These are phyloP conservation scores for Vanderwaltozyma tropicalis DNA, from an alignment of 805 yeast species.

Conservation along the genomic window DNA sequence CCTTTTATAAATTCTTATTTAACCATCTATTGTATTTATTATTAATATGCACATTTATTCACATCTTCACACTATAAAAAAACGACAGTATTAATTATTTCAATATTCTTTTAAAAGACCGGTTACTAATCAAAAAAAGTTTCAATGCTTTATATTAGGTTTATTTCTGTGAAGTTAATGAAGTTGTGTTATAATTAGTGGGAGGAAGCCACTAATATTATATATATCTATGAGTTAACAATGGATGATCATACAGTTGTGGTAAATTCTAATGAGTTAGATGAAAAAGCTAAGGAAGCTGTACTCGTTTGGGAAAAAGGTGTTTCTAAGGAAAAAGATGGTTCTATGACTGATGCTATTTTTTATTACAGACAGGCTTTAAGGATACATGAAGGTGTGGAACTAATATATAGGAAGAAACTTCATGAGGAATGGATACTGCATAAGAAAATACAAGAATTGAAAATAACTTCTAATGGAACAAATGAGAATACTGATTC, in stretches of 20 bases:
- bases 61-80: too few species aligned
- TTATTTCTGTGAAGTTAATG: too few species aligned
- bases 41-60: too few species aligned
- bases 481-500: slow-evolving; percentile 2
- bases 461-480: slow-evolving; percentile 5
- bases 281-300: slow-evolving; percentile 31
- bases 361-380: slow-evolving; percentile 62
- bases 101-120: too few species aligned
- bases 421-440: slow-evolving; percentile 35
- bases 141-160: too few species aligned
- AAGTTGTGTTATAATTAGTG: too few species aligned
- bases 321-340: slow-evolving; percentile 58
- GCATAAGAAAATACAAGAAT: slow-evolving; percentile 13
- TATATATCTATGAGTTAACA: background rate
- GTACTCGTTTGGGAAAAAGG: slow-evolving; percentile 59
- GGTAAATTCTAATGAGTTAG: background rate
- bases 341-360: slow-evolving; percentile 76
- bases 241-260: background rate
- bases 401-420: slow-evolving; percentile 51
- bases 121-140: too few species aligned
- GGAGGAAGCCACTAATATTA: too few species aligned
- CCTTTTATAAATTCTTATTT: too few species aligned
- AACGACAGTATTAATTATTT: too few species aligned
- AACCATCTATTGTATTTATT: too few species aligned
- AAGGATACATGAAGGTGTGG: slow-evolving; percentile 46